A percentile compares a stretch with the other conserved stretches of the same genome.
Conservation (phyloP, 148 eudicot genomes). For the Bassia scoparia region DNA sequence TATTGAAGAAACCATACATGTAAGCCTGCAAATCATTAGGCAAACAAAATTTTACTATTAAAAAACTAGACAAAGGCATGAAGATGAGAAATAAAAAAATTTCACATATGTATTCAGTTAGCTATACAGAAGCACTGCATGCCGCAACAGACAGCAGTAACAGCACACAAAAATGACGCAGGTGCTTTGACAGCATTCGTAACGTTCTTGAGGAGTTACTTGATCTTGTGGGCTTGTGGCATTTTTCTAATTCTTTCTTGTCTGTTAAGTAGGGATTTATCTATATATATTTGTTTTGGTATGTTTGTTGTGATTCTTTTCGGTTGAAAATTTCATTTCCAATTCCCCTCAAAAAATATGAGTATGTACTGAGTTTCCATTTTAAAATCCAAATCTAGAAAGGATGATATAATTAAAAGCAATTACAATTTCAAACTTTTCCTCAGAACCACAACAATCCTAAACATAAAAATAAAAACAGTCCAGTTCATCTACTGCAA, state of each 20-base stretch:
- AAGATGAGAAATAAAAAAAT: background rate
- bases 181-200: background rate
- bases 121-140: background rate
- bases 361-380: no score
- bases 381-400: background rate
- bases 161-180: background rate
- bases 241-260: no score
- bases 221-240: no score
- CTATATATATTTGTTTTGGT: no score
- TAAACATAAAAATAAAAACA: background rate
- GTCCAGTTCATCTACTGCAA: background rate
- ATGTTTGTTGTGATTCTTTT: no score
- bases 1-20: conserved; percentile 98
- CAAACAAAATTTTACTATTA: background rate
- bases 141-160: background rate
- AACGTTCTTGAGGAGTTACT: no score
- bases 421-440: background rate
- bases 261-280: no score
- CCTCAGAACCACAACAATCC: background rate
- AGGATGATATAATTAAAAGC: background rate
- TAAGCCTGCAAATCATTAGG: conserved; percentile 67
- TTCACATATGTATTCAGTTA: background rate
- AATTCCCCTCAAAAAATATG: no score
- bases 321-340: no score
- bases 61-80: background rate